Base-by-base conservation (phyloP, 2,329 filamentous ascomycete genomes). In the Achaetomium macrosporum region DNA sequence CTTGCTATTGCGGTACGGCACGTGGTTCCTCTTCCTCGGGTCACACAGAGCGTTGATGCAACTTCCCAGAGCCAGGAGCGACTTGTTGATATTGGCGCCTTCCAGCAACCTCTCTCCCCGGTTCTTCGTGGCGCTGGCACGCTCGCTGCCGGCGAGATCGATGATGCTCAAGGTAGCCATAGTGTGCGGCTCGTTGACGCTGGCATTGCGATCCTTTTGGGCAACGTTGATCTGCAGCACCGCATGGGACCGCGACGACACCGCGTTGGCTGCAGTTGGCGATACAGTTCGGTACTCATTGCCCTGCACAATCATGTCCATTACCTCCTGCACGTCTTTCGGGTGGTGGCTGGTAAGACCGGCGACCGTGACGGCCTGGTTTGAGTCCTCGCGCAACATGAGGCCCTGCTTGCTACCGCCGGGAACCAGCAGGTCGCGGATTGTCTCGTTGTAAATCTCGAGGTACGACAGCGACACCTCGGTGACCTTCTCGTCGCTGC, bases 71-170 rank as follows among this genome's bases (percentile, higher is more conserved):
- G 93, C 92, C 15, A 99, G 82, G 2, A 99, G 78, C 1, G 93
- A 99, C 67, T 97, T 96, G 81, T 99, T 99, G 81, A 99, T 99
- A 71, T 99, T 99, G 63, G 93, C 93, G 58, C 93, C 93, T 70
- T 99, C 93, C 13, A 91, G 77, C 36, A 99, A 74, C 36, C 93
- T 81, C 67, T 96, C 92, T 51, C 93, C 93, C 50, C 93, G 79
- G 69, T 99, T 99, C 73, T 96, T 96, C 17, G 93, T 99, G 20
- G 91, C 93, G 53, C 91, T 96, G 1, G 93, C 93, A 63, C 93
- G 84, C 71, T 99, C 93, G 60, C 91, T 97, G 47, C 93, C 93
- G 5, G 93, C 93, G 62, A 99, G 75, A 74, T 99, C 93, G 68
- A 99, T 99, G 64, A 99, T 97, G 67, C 92, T 97, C 42, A 99